Evolutionary conservation across 1,139 yeast genomes (phyloP), one percentile per base, ranked within the genome.

Genomic region (Blastobotrys arbuscula): DNA sequence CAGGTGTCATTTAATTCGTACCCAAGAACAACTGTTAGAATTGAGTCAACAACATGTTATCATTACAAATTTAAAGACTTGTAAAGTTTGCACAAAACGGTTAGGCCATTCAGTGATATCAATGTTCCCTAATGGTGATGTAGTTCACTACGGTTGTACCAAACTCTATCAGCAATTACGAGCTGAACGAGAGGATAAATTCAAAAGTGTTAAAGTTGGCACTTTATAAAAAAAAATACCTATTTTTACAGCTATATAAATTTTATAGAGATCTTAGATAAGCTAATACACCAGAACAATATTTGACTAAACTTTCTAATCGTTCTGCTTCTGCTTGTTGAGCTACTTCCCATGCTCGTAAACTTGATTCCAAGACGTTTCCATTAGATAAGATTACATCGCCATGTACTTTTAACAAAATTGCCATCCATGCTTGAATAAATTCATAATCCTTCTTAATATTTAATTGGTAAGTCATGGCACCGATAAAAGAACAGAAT

Each of bases 281-380:
- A 56, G 74, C 77, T 39, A 87, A 71, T 10, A 90, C 90, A 53
- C 96, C 94, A 1, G 94, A 75, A 64, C 96, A 87, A 67, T 83
- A 89, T 62, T 89, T 86, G 26, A 81, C 79, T 52, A 87, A 68
- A 30, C 77, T 78, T 58, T 88, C 95, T 60, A 92, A 66, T 28
- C 74, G 72, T 12, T 71, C 71, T 38, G 74, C 72, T 48, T 73
- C 76, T 0, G 54, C 57, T 20, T 62, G 58, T 56, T 81, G 83
- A 20, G 61, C 68, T 1, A 54, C 57, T 47, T 72, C 70, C 86
- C 87, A 82, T 10, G 59, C 57, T 13, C 69, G 69, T 44, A 88
- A 65, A 0, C 79, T 76, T 1, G 45, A 15, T 10, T 49, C 55
- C 2, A 46, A 45, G 3, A 54, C 39, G 15, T 39, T 47, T 34